These are phyloP conservation scores for Neofusicoccum sp. DNA, from an alignment of 2,329 filamentous ascomycete genomes.

Conservation along the genomic window DNA sequence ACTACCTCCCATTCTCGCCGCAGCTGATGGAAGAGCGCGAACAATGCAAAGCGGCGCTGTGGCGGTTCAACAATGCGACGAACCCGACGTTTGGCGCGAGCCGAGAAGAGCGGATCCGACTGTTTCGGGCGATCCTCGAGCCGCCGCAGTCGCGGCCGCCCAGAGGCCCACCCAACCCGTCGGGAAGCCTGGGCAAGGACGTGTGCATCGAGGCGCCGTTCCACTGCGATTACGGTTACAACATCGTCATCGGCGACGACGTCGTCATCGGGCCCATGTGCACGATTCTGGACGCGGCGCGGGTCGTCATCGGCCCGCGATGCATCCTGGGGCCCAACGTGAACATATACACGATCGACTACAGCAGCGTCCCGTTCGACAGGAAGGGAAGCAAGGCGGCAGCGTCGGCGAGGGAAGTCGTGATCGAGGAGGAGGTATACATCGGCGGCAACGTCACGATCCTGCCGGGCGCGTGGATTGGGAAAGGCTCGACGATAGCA, in stretches of 20 bases:
- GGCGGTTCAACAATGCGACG: constrained; percentile 83
- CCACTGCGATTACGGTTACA: constrained; percentile 93
- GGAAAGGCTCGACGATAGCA: constrained; percentile 55
- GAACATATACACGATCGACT: constrained; percentile 77
- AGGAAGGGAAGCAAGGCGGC: constrained; percentile 74
- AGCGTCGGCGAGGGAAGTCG: constrained; percentile 70
- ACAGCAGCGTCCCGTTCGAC: constrained; percentile 69
- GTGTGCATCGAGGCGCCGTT: constrained; percentile 86
- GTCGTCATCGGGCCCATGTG: constrained; percentile 83
- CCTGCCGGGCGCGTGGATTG: constrained; percentile 57
- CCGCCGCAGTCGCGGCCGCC: constrained; percentile 52
- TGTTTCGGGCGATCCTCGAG: constrained; percentile 73
- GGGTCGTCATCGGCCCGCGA: constrained; percentile 78
- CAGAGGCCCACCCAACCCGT: constrained; percentile 40
- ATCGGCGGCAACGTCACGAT: constrained; percentile 67
- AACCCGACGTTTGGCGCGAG: constrained; percentile 56
- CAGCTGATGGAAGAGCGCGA: constrained; percentile 83
- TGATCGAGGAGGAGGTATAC: constrained; percentile 73
- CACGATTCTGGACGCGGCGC: constrained; percentile 82
- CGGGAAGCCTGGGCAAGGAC: constrained; percentile 69
- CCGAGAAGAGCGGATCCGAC: constrained; percentile 65
- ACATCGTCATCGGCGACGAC: constrained; percentile 83
- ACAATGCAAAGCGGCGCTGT: constrained; percentile 77
- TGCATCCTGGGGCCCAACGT: constrained; percentile 76
- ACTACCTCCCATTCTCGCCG: constrained; percentile 78